Base-by-base conservation (phyloP, 441 rosid species). In the Melastoma candidum region DNA sequence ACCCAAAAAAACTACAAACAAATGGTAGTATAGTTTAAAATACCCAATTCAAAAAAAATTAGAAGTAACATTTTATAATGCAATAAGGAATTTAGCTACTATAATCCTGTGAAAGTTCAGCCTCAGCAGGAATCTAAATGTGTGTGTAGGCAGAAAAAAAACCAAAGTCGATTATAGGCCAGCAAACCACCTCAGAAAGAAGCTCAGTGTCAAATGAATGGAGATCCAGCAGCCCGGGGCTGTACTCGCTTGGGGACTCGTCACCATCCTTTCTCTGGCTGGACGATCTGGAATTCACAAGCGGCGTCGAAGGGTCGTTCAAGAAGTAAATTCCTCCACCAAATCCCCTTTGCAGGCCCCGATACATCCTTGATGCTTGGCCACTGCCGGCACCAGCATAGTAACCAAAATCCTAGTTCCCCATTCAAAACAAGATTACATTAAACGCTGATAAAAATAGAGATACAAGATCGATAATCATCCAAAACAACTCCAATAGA, bases 221-320 rank as follows among this genome's bases (percentile, higher is more conserved):
- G 49, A 93, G 90, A 86, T 93, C 99, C 54, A 93, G 72, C n/a
- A 93, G 95, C 1, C 99, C 97, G 4, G 99, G 97, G 71, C 99
- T 93, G 68, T 84, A 80, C 71, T 84, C 97, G 62, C 46, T 76
- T 0, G 78, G 76, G 12, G 84, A 82, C n/a, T 82, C 90, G 56
- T 81, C 97, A 3, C 73, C 77, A 53, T 77, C 82, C 77, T 76
- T 88, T 61, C 82, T 70, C 71, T 75, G 94, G 69, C 61, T 75
- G 2, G 79, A 75, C 0, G 72, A 69, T 60, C 82, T 71, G 3
- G 95, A 74, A 74, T 77, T 73, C 52, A 75, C 75, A 22, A 89
- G 97, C 68, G 97, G 97, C 7, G 86, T 78, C 1, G 75, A 77
- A n/a, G 95, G 88, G 61, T 88, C 97, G 2, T 67, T 71, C 49